phyloP scores from a whole-genome alignment of 139 green algal species.

The Chlorella sorokiniana region DNA sequence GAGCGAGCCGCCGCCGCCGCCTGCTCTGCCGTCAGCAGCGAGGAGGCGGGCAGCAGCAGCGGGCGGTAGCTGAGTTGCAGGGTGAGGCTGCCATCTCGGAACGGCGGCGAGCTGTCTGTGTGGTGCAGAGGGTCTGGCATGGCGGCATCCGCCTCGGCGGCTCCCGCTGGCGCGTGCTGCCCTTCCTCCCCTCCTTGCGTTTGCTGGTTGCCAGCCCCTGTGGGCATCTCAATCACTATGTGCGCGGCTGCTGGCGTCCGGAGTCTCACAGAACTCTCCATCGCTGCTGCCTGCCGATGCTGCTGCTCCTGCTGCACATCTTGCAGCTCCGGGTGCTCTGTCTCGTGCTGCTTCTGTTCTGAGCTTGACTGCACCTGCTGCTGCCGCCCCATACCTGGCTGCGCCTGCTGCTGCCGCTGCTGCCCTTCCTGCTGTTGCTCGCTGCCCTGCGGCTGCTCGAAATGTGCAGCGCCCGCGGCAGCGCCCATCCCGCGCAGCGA shows the following conservation, averaged over 20 bases:
- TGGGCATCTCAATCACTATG: background rate
- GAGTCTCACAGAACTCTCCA: background rate
- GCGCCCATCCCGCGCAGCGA: too few relatives aligned
- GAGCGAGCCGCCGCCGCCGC: background rate
- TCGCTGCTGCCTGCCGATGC: background rate
- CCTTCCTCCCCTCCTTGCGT: background rate
- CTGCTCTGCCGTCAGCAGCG: background rate
- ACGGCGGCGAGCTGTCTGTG: background rate
- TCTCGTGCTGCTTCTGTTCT: background rate
- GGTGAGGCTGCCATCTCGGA: background rate
- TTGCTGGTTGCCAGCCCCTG: background rate
- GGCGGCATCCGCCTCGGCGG: background rate
- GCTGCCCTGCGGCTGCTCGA: too few relatives aligned
- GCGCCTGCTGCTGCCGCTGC: background rate
- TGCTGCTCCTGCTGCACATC: background rate
- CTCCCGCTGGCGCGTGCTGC: background rate
- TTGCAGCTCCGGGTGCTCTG: background rate
- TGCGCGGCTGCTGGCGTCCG: background rate
- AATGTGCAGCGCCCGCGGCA: too few relatives aligned
- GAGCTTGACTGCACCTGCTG: background rate
- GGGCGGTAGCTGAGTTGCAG: constrained; percentile 1
- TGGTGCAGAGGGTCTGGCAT: background rate
- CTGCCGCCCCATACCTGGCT: background rate
- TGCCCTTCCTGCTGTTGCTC: background rate
- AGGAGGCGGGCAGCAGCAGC: background rate